Evolutionary conservation across 805 yeast species (phyloP), one percentile per base, ranked within the genome.

Genomic region (Maudiozyma bulderi): DNA sequence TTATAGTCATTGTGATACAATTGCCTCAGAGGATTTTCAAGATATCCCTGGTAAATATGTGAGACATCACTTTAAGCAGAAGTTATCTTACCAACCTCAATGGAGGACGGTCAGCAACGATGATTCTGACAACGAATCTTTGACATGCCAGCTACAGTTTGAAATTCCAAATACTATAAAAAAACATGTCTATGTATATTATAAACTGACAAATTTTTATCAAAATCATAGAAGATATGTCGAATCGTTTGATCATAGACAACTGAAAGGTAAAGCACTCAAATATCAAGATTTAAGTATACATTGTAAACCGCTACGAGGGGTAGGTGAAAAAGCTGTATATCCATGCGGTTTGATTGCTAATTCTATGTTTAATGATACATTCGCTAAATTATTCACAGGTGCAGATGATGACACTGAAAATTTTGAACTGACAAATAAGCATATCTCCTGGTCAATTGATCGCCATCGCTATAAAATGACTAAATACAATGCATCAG

Each of bases 221-320:
- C 98, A 93, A 66, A 93, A 93, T 65, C 99, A 93, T 69, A 79
- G 99, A 52, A 86, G 93, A 53, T 93, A 88, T 62, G 98, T 91
- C 34, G 81, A 80, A 52, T 84, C 95, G 8, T 86, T 76, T 65
- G 95, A 89, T 64, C 77, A 84, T 65, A 73, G 75, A 40, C 99
- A 93, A 67, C 63, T 93, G 45, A 78, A 80, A 52, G 99, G 99
- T 2, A 66, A 77, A 31, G 86, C 91, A 3, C 80, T 84, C 7
- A 48, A 74, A 0, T 70, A 70, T 3, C 73, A 67, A 30, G 75
- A 71, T 42, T 64, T 93, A 20, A 73, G 69, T 51, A 58, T 67
- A 40, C 71, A 66, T 52, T 69, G 72, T 52, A 59, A 62, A 37
- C 73, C 73, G 1, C 50, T 68, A 39, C 55, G 60, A 44, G 65